phyloP scores from a whole-genome alignment of 495 filamentous ascomycete species.

The Talaromyces ruber region DNA sequence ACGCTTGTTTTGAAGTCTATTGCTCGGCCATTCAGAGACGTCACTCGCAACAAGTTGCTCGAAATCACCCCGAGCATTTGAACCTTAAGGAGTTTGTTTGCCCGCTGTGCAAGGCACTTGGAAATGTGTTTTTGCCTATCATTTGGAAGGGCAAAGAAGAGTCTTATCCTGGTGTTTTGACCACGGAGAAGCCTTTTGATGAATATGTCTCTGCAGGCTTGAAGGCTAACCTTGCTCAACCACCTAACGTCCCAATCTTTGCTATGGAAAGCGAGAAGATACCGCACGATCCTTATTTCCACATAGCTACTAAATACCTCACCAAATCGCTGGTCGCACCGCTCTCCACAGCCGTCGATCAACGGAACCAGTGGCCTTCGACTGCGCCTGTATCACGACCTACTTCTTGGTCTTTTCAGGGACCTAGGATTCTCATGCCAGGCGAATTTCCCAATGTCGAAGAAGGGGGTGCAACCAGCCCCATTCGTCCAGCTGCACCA shows the following conservation, averaged over 20 bases:
- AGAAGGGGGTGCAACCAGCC: constrained; percentile 20
- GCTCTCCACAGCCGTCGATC: constrained; percentile 49
- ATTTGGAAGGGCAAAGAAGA: constrained; percentile 92
- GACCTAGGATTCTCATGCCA: constrained; percentile 36
- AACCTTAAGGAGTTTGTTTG: constrained; percentile 83
- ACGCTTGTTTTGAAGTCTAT: constrained; percentile 87
- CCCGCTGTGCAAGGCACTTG: constrained; percentile 94
- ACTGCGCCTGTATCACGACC: constrained; percentile 19
- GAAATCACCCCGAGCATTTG: constrained; percentile 79
- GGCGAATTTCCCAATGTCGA: constrained; percentile 35
- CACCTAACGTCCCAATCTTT: constrained; percentile 27
- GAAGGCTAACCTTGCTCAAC: constrained; percentile 22
- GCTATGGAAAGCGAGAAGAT: constrained; percentile 29
- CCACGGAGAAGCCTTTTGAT: constrained; percentile 49
- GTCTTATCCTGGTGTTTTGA: constrained; percentile 59
- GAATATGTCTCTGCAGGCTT: constrained; percentile 37
- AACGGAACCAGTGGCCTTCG: constrained; percentile 29
- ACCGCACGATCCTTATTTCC: constrained; percentile 35
- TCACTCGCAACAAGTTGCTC: constrained; percentile 84
- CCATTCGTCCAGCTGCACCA: constrained; percentile 24
- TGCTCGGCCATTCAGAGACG: constrained; percentile 70
- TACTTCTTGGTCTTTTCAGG: constrained; percentile 9
- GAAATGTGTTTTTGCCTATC: constrained; percentile 91
- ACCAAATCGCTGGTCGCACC: constrained; percentile 50
- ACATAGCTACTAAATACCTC: constrained; percentile 57